phyloP scores from a whole-genome alignment of 495 filamentous ascomycete species.

The Penicillium riverlandense region DNA sequence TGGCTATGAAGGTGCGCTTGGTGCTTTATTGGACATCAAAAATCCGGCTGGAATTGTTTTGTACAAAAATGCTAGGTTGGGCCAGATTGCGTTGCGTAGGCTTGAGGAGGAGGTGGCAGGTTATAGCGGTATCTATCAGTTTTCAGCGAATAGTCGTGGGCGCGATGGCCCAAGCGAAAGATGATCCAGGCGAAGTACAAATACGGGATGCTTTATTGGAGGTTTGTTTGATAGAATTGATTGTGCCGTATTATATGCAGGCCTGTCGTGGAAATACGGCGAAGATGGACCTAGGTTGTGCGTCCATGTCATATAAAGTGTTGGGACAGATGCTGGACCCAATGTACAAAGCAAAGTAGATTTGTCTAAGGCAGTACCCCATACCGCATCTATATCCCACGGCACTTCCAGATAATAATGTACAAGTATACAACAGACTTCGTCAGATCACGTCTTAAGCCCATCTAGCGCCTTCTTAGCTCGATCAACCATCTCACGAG shows the following conservation, averaged over 20 bases:
- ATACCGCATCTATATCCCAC: neutral
- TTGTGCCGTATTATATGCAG: too few species aligned
- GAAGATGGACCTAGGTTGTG: too few species aligned
- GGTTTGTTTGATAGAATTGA: too few species aligned
- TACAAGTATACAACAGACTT: neutral
- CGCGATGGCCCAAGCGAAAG: slow-evolving; percentile 6
- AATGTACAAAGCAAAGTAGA: too few species aligned
- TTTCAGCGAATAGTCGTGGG: slow-evolving; percentile 18
- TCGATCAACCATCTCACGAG: slow-evolving; percentile 44
- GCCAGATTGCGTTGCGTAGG: slow-evolving; percentile 35
- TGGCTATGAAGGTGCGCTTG: slow-evolving; percentile 41
- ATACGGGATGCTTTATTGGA: too few species aligned
- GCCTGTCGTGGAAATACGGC: too few species aligned
- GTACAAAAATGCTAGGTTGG: slow-evolving; percentile 28
- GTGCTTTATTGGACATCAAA: slow-evolving; percentile 33
- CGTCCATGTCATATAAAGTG: too few species aligned
- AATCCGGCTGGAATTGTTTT: slow-evolving; percentile 30
- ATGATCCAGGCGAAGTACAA: too few species aligned
- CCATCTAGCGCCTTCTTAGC: slow-evolving; percentile 50
- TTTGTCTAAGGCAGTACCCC: too few species aligned
- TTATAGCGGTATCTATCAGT: slow-evolving; percentile 38
- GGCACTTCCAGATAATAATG: slow-evolving; percentile 14
- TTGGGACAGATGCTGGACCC: too few species aligned
- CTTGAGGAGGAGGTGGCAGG: slow-evolving; percentile 28
- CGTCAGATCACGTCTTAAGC: slow-evolving; percentile 16